Percentiles rank a stretch among this genome's conserved stretches.
Conservation (phyloP, 1,139 yeast genomes). For the Kodamaea anthophila region DNA sequence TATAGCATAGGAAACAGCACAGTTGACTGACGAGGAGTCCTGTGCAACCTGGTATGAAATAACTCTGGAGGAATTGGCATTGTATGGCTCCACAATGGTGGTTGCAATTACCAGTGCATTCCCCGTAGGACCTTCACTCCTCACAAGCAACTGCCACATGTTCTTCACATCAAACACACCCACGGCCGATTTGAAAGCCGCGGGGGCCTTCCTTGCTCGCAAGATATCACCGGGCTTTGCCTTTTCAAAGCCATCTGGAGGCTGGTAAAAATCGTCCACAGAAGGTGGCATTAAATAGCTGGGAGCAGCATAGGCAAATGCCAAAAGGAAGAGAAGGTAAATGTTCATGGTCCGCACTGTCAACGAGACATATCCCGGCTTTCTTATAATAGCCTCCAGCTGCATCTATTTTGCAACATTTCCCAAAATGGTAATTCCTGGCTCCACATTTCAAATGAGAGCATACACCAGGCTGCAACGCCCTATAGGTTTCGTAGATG, state of each 20-base stretch:
- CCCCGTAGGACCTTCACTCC: conserved; percentile 27
- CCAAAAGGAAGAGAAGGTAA: conserved; percentile 1
- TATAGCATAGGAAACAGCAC: conserved; percentile 30
- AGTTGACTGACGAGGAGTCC: conserved; percentile 23
- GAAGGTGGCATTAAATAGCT: conserved; percentile 4
- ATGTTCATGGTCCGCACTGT: no score
- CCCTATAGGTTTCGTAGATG: no score
- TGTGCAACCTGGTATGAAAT: conserved; percentile 32
- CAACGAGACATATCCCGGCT: no score
- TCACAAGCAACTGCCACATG: conserved; percentile 26
- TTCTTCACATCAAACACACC: conserved; percentile 10
- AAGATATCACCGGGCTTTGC: conserved; percentile 22
- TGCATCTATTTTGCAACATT: not conserved
- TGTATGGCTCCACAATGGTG: conserved; percentile 27
- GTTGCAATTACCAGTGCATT: conserved; percentile 25
- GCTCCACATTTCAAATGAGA: no score
- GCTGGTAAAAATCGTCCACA: conserved; percentile 23
- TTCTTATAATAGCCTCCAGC: not conserved
- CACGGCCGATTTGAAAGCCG: conserved; percentile 11
- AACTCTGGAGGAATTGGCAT: conserved; percentile 23
- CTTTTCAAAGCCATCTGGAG: conserved; percentile 21
- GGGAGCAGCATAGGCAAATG: not conserved
- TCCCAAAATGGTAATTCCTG: no score
- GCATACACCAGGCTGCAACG: no score
- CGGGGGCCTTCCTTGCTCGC: conserved; percentile 19